These are phyloP conservation scores for Chaetoceros tenuissimus DNA, from an alignment of 108 stramenopile species.

Conservation along the genomic window DNA sequence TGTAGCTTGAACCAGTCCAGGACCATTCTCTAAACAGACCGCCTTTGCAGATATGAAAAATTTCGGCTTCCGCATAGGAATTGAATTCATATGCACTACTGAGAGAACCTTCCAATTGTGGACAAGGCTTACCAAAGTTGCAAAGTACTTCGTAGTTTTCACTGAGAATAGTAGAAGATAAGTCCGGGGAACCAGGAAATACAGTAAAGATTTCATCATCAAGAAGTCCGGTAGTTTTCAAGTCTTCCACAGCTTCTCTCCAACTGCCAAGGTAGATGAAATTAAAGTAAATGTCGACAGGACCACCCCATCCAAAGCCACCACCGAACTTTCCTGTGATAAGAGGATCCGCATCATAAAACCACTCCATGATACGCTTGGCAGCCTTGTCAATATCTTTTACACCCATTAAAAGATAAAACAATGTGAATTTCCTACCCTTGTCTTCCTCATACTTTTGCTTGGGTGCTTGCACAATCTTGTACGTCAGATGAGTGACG, in stretches of 20 bases:
- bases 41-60: too few species aligned
- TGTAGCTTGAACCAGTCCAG: too few species aligned
- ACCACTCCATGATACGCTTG: constrained; percentile 1
- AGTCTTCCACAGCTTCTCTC: too few species aligned
- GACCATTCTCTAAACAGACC: too few species aligned
- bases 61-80: too few species aligned
- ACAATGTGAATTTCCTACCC: too few species aligned
- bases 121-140: background rate
- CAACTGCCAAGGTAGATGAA: constrained; percentile 1
- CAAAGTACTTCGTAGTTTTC: constrained; percentile 1
- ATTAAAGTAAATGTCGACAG: background rate
- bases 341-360: constrained; percentile 3
- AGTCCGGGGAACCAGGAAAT: too few species aligned
- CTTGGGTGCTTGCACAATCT: too few species aligned
- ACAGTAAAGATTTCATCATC: background rate
- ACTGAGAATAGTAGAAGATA: background rate
- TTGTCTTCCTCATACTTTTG: too few species aligned
- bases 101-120: background rate
- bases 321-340: constrained; percentile 3
- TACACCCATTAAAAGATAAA: too few species aligned
- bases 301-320: background rate
- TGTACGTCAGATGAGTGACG: too few species aligned
- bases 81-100: too few species aligned
- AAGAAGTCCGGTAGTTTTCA: background rate
- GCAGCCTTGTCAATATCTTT: constrained; percentile 3